Evolutionary conservation across 1,284 basidiomycete genomes (phyloP), one percentile per base, ranked within the genome.

Genomic region (Retiboletus flavoniger): DNA sequence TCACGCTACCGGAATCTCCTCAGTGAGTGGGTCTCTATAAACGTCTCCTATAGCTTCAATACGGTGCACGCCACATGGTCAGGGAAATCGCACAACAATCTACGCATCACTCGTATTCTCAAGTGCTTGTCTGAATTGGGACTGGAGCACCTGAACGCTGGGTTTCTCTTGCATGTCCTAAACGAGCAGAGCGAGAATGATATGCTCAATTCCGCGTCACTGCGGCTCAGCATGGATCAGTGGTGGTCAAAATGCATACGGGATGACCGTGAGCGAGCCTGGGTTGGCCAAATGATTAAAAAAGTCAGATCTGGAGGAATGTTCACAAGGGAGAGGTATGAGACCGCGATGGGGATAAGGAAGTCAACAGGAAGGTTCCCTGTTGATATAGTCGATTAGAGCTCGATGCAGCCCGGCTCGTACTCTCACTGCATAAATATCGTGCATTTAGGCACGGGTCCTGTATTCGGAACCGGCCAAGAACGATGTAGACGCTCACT

Each of bases 241-340:
- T 91, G 85, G 84, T 91, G 89, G 89, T 80, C 81, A 24, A 84
- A 86, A 62, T 90, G 87, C 65, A 73, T 90, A 48, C 73, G 87
- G 55, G 77, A 86, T 58, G 74, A 79, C 19, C 72, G 74, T 54
- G 85, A 87, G 60, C 72, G 87, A 57, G 66, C 72, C 36, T 83
- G 78, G 77, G 74, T 90, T 32, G 73, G 75, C 28, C 68, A 64
- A 31, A 59, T 78, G 47, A 81, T 89, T 34, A 60, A 60, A 50
- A 74, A 74, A 57, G 82, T 81, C 45, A 76, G 84, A 53, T 60
- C 61, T 31, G 71, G 68, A 21, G 62, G 65, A 19, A 65, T 75
- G 29, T 88, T 85, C 65, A 83, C 83, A n/a, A 75, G 82, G 50
- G 72, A 78, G 45, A 74, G 76, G 65, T 87, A 87, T 58, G 74